phyloP scores from a whole-genome alignment of 2,329 filamentous ascomycete species.

The Zymoseptoria crescenta region DNA sequence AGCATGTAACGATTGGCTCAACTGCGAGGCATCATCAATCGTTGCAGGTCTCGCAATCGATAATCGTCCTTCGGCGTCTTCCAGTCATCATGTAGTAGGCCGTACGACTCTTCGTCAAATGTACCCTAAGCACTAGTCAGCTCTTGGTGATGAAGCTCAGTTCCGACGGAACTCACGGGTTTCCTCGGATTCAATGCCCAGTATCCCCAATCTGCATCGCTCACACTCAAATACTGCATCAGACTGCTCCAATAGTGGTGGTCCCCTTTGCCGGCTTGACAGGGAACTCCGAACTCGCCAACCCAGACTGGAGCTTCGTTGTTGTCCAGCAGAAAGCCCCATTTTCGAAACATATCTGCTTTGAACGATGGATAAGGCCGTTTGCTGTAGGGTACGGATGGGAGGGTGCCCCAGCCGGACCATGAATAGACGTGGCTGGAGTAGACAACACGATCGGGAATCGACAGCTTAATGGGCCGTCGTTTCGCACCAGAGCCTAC shows the following conservation, averaged over 20 bases:
- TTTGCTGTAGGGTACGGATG: slow-evolving; percentile 53
- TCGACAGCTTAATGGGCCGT: slow-evolving; percentile 51
- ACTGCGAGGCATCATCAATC: slow-evolving; percentile 15
- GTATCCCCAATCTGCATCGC: slow-evolving; percentile 46
- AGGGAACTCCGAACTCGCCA: slow-evolving; percentile 56
- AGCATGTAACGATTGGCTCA: not conserved
- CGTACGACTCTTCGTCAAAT: slow-evolving; percentile 49
- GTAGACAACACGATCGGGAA: slow-evolving; percentile 54
- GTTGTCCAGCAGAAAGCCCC: slow-evolving; percentile 55
- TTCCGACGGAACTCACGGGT: slow-evolving; percentile 42
- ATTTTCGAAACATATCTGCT: slow-evolving; percentile 55
- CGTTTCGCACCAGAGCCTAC: slow-evolving; percentile 45
- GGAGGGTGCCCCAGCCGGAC: slow-evolving; percentile 53
- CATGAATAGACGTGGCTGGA: slow-evolving; percentile 62
- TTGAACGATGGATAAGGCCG: slow-evolving; percentile 56
- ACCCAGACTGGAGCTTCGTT: slow-evolving; percentile 58
- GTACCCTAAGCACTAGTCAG: not conserved
- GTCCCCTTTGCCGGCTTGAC: slow-evolving; percentile 47
- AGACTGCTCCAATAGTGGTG: slow-evolving; percentile 60
- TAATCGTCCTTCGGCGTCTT: slow-evolving; percentile 36
- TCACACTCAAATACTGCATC: slow-evolving; percentile 54
- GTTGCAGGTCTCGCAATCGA: slow-evolving; percentile 17
- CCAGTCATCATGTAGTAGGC: slow-evolving; percentile 57
- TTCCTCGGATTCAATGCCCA: slow-evolving; percentile 64
- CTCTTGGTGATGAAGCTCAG: too few relatives aligned